Base-by-base conservation (phyloP, 73 alveolate genomes). In the Urostyla sp. region DNA sequence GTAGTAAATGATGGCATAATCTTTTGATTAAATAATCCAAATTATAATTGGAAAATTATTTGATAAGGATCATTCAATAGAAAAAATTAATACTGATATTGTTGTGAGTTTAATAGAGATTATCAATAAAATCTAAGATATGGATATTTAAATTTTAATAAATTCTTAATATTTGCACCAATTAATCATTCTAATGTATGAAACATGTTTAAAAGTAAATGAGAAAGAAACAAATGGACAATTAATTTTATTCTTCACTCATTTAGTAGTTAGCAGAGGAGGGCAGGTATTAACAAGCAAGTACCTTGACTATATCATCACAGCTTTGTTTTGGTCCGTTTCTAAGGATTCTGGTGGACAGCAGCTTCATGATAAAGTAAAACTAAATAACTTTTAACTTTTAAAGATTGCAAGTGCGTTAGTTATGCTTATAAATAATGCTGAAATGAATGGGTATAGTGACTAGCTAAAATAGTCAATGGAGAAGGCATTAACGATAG, bases 121-220 rank as follows among this genome's bases (percentile, higher is more conserved):
- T 18, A 63, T 63, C 61, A 18, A 37, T 18, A 63, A 40, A 63
- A 40, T 63, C 2, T 4, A 57, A 11, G 79, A 63, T 16, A 18
- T 63, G 3, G 36, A 63, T 28, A 63, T 63, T 3, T 43, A 63
- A 13, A 63, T 63, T 11, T 60, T 63, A 1, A 63, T 43, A 32
- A 37, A 63, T 8, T 63, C 79, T 15, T 43, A 63, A 15, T 63
- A 63, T 38, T 63, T 63, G 61, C 27, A 63, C 44, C 61, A 63
- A 5, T 43, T 63, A 8, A 37, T 63, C 6, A 35, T 63, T 1
- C 79, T 63, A 1, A 43, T 63, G 49, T 43, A 40, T 43, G 60
- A 63, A n/a, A 63, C 79, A 5, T 48, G 37, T 4, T 27, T 63
- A 3, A 36, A 40, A 43, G 31, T 63, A 21, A 63, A 63, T 38